phyloP scores from a whole-genome alignment of 2,329 filamentous ascomycete genomes.

The Catunica adiposa region DNA sequence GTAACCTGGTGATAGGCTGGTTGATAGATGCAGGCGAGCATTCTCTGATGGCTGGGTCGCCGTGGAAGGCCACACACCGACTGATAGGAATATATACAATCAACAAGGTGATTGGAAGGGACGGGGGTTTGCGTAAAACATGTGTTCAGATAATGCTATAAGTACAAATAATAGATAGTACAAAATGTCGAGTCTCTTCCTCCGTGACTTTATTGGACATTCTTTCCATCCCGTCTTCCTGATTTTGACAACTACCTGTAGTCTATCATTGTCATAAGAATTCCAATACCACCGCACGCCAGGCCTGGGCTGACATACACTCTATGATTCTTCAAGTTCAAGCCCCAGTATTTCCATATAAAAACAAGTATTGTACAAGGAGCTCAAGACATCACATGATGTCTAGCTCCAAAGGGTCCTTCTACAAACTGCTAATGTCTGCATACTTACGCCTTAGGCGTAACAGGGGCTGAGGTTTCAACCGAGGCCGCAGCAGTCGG shows the following conservation, averaged over 20 bases:
- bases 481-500: constrained; percentile 9
- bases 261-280: no score
- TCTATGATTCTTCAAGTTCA: no score
- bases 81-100: background rate
- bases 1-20: no score
- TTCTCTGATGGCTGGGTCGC: background rate
- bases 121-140: background rate
- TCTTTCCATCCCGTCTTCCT: no score
- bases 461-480: background rate
- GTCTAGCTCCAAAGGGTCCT: background rate
- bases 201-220: no score
- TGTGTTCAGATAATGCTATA: background rate
- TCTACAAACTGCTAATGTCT: background rate
- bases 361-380: background rate
- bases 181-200: background rate
- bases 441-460: constrained; percentile 5
- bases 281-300: no score
- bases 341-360: background rate
- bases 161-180: background rate
- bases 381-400: background rate
- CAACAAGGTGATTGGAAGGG: background rate
- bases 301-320: no score
- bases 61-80: background rate
- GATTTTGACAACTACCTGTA: no score
- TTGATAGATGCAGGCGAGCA: background rate